These are phyloP conservation scores for Quercus rubra DNA, from an alignment of 306 rosid species.

Conservation along the genomic window DNA sequence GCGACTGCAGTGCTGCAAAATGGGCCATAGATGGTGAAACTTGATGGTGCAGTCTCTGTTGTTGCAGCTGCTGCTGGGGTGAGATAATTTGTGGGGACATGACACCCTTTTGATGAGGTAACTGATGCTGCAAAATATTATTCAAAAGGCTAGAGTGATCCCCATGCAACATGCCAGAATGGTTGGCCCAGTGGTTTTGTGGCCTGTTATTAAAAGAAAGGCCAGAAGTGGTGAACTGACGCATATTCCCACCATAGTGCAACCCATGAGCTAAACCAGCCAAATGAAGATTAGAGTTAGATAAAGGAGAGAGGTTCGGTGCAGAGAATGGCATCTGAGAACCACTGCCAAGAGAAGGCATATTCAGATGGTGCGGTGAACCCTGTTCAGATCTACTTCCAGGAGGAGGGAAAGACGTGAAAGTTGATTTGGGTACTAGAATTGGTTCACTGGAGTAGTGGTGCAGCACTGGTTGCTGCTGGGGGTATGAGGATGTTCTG, in stretches of 20 bases:
- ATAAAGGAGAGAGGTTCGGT: constrained; percentile 43
- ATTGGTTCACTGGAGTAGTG: constrained; percentile 51
- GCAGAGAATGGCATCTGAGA: constrained; percentile 44
- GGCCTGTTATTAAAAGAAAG: constrained; percentile 43
- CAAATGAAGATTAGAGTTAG: constrained; percentile 44
- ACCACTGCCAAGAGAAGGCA: constrained; percentile 40
- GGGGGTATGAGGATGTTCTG: constrained; percentile 55
- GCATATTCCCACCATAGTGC: constrained; percentile 40
- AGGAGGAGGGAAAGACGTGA: constrained; percentile 62
- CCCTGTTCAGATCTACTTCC: constrained; percentile 45
- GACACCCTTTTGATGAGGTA: constrained; percentile 55
- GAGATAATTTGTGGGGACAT: constrained; percentile 38
- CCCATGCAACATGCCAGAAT: constrained; percentile 46
- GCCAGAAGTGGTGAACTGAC: constrained; percentile 34
- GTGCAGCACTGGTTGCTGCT: constrained; percentile 41
- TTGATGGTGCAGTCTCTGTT: constrained; percentile 44
- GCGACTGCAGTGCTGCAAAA: constrained; percentile 42
- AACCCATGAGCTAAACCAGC: constrained; percentile 46
- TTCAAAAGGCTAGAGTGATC: constrained; percentile 55
- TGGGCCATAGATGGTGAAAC: constrained; percentile 45
- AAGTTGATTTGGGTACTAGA: constrained; percentile 42
- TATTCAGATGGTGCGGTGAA: constrained; percentile 41
- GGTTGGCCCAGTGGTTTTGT: constrained; percentile 42
- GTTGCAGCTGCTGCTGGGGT: constrained; percentile 43
- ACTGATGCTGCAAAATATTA: constrained; percentile 79